Evolutionary conservation across 768 basidiomycete species (phyloP), one percentile per base, ranked within the genome.

Genomic region (Leccinum ochraceum): DNA sequence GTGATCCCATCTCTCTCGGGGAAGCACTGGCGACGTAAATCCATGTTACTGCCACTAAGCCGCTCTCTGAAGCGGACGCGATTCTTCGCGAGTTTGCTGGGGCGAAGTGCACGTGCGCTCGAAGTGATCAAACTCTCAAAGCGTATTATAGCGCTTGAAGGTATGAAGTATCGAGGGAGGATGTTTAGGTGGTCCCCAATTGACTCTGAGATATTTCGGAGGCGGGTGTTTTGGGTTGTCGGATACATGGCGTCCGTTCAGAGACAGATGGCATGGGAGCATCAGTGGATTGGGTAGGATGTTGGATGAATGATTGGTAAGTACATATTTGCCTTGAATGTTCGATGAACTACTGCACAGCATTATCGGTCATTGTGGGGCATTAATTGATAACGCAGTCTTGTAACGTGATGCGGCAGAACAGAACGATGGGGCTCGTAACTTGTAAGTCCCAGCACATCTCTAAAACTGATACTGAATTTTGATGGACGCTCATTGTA

Each of bases 1-100:
- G 83, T 14, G 84, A 85, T 61, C 80, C 79, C 10, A 69, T 83
- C 22, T 71, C 74, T 52, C 75, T 84, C 3, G 82, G 78, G 6
- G 74, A 78, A 17, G 76, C 66, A 6, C 68, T 85, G 44, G 67
- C 69, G 17, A 69, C 73, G 20, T 78, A 80, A 66, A 57, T 77
- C 0, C 62, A 49, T 2, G 64, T 60, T 28, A 16, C 61, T 7
- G 57, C 66, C 37, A 60, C 58, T 1, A 36, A 52, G 22, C 20
- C 65, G 1, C 24, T 56, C 17, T 17, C 59, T 4, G 64, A 63
- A n/a, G 66, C 66, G 0, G 77, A 81, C 52, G 64, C 49, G 36
- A 64, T 74, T 22, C 68, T 84, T 16, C 62, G 56, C 46, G 69
- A 70, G 8, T 81, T 78, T 66, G 74, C 76, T 14, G 54, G 66